Evolutionary conservation across 768 basidiomycete genomes (phyloP), one percentile per base, ranked within the genome.

Genomic region (Hortiboletus campestris): DNA sequence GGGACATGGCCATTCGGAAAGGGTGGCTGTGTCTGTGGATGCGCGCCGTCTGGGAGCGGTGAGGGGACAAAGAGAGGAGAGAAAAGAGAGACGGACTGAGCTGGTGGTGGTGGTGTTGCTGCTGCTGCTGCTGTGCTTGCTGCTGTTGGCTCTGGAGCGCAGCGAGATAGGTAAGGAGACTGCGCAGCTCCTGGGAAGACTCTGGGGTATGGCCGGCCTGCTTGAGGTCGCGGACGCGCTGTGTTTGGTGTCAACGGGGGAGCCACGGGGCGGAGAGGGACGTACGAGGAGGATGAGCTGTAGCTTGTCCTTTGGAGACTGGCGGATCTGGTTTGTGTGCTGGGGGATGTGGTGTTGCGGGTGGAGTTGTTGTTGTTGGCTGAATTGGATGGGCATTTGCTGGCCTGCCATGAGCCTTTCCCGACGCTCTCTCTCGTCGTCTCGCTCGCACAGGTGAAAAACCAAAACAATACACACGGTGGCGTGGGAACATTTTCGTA

Each of bases 1-100:
- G 79, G 66, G 28, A 70, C 58, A 63, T 84, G 83, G 31, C 84
- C 83, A 59, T 86, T 86, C 48, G 43, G 49, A 62, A 49, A 59
- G 67, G 65, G 70, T 62, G 65, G 71, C 72, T 68, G 74, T 67
- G 48, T 65, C 22, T 64, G 64, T 3, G 64, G 42, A 36, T 64
- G 65, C 13, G 57, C 29, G 22, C 65, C 61, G 39, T 67, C 67
- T 75, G 67, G 20, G 60, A 57, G 61, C 61, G 74, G 50, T 69
- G 68, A 65, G 55, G 46, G 38, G 56, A 49, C 43, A 49, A 20
- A 4, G 28, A 29, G 19, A 9, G 19, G 20, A 3, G 47, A 31
- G 38, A 35, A 19, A 16, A 13, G 39, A 29, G 16, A 41, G 46
- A 67, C 72, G 59, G 20, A 73, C 70, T 82, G 66, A 55, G 72